These are phyloP conservation scores for Diospyros lotus DNA, from an alignment of 148 eudicot genomes.

Conservation along the genomic window DNA sequence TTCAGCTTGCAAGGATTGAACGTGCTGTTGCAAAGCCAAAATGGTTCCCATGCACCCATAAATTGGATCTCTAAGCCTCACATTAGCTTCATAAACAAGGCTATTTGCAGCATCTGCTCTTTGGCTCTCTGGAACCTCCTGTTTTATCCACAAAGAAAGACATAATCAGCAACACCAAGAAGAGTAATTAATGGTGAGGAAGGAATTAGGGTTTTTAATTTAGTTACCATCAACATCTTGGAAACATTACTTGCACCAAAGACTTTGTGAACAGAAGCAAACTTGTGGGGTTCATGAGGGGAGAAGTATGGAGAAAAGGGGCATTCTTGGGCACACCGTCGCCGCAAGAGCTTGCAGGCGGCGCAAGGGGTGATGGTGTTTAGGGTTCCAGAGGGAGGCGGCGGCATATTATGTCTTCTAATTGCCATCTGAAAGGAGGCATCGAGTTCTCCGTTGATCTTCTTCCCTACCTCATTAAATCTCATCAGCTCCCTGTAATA, in stretches of 20 bases:
- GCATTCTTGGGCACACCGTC: constrained; percentile 72
- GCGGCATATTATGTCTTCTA: constrained; percentile 33
- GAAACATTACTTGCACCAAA: constrained; percentile 82
- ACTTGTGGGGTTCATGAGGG: constrained; percentile 72
- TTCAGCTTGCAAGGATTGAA: constrained; percentile 43
- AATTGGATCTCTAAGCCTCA: constrained; percentile 54
- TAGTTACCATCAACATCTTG: constrained; percentile 63
- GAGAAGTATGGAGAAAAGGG: constrained; percentile 79
- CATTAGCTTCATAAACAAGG: constrained; percentile 58
- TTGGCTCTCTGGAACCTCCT: constrained; percentile 56
- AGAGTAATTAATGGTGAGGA: background rate
- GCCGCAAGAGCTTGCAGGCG: constrained; percentile 64
- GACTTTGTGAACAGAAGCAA: constrained; percentile 72
- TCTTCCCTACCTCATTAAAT: constrained; percentile 64
- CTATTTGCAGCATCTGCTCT: constrained; percentile 59
- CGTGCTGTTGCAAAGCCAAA: constrained; percentile 45
- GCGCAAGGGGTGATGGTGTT: constrained; percentile 70
- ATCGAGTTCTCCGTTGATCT: constrained; percentile 56
- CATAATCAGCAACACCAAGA: background rate
- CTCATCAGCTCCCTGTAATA: constrained; percentile 43
- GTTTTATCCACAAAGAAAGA: background rate
- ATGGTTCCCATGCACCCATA: constrained; percentile 66
- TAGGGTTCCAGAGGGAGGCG: constrained; percentile 26
- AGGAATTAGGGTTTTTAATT: constrained; percentile 9
- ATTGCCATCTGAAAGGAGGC: constrained; percentile 21